Evolutionary conservation across 176 grass and related monocot species (phyloP), one percentile per base, ranked within the genome.

Genomic region (Saccharum spontaneum): DNA sequence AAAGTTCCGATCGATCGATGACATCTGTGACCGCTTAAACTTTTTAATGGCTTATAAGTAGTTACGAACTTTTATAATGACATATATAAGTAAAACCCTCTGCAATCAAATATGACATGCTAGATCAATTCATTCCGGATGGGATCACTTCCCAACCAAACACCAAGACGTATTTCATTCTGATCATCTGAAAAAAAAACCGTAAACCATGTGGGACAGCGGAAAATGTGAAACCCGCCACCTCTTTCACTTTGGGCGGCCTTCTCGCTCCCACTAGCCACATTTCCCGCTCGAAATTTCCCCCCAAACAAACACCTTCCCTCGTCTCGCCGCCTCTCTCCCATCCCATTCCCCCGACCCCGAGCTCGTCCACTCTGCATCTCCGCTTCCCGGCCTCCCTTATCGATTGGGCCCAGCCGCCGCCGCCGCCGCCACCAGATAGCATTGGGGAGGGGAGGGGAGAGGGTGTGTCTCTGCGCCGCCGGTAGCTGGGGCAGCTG

Each of bases 241-340:
- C 57, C 57, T 61, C 57, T 61, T 24, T 11, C 22, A 61, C 22
- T 61, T 61, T 61, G 57, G 57, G 57, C 57, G 57, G 57, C 57
- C 3, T 61, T 61, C n/a, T 61, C 57, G 22, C 39, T 31, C 15
- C 40, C 52, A 50, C 59, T 10, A 7, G 31, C 38, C 46, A 50
- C 5, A 20, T 67, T 90, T 90, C 84, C 84, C 88, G 88, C 88
- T 86, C 84, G 36, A 15, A 82, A 78, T 55, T 28, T 24, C 44
- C 79, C 72, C 72, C 54, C 63, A 60, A 57, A 22, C 68, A 62
- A 80, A 76, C 17, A 23, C 44, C 37, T 36, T 62, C 70, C 65
- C 71, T 39, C 72, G 12, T 45, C 54, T 65, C 71, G 17, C 50
- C 39, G 36, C 73, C 43, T 73, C 45, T 5, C 64, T 5, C 73